Evolutionary conservation across 495 filamentous ascomycete species (phyloP).

Genomic region (Articulospora tetracladia): DNA sequence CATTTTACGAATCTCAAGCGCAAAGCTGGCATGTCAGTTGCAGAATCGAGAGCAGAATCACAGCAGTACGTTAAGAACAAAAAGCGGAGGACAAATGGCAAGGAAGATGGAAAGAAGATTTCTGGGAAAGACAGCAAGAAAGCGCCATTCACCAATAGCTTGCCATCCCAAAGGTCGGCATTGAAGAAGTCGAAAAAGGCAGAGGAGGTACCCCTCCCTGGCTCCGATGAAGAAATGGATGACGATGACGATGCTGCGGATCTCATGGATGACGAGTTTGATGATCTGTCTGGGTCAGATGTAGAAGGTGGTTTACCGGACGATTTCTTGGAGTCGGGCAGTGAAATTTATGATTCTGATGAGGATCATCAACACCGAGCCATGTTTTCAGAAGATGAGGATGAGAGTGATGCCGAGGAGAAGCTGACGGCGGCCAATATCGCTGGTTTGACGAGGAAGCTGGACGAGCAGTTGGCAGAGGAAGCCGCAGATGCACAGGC

Average conservation of each 20-base stretch:
- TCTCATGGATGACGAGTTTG: slow-evolving; percentile 52
- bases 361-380: slow-evolving; percentile 52
- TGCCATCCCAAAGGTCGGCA: slow-evolving; percentile 15
- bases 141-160: slow-evolving; percentile 25
- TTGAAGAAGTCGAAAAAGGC: slow-evolving; percentile 36
- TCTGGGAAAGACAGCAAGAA: slow-evolving; percentile 31
- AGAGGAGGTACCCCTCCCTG: slow-evolving; percentile 30
- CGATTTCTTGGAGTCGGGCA: slow-evolving; percentile 55
- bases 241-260: slow-evolving; percentile 29
- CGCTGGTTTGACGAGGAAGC: slow-evolving; percentile 76
- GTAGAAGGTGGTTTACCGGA: slow-evolving; percentile 41
- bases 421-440: slow-evolving; percentile 95
- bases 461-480: slow-evolving; percentile 66
- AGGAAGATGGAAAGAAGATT: slow-evolving; percentile 43
- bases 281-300: slow-evolving; percentile 42
- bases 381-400: slow-evolving; percentile 95
- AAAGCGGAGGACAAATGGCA: slow-evolving; percentile 61
- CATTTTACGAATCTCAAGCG: slow-evolving; percentile 71
- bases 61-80: slow-evolving; percentile 44
- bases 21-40: slow-evolving; percentile 58
- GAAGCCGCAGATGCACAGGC: slow-evolving; percentile 75
- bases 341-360: slow-evolving; percentile 73
- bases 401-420: slow-evolving; percentile 84
- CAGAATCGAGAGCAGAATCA: slow-evolving; percentile 37
- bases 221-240: slow-evolving; percentile 49